Conservation (phyloP, 1,284 basidiomycete genomes). For the Vanrija sp. region DNA sequence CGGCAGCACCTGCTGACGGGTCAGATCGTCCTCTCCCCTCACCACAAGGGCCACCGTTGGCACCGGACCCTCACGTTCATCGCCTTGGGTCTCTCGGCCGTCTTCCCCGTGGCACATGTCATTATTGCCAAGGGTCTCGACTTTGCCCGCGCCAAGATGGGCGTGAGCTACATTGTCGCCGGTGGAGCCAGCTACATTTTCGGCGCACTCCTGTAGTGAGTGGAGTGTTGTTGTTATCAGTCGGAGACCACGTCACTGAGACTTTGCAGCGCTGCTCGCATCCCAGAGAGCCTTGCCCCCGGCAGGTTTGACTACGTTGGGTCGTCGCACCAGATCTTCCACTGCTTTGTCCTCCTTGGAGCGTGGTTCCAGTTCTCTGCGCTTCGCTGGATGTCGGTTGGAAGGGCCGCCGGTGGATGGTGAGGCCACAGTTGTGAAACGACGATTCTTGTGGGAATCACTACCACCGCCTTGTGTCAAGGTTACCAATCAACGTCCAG, state of each 20-base stretch:
- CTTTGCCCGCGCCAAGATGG: slow-evolving; percentile 61
- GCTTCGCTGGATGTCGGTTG: slow-evolving; percentile 40
- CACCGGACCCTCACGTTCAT: slow-evolving; percentile 77
- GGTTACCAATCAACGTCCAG: no score
- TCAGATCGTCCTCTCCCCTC: slow-evolving; percentile 70
- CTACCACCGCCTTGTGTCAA: no score
- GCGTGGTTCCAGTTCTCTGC: slow-evolving; percentile 67
- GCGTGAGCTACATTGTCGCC: slow-evolving; percentile 63
- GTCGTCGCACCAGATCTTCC: slow-evolving; percentile 79
- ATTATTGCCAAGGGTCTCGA: slow-evolving; percentile 58
- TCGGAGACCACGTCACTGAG: slow-evolving; percentile 5
- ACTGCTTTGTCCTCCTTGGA: slow-evolving; percentile 72
- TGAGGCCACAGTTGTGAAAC: not conserved
- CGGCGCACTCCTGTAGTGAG: slow-evolving; percentile 78
- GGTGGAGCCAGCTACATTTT: slow-evolving; percentile 66
- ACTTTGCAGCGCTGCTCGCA: slow-evolving; percentile 64
- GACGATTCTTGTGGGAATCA: no score
- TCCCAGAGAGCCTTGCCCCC: slow-evolving; percentile 73
- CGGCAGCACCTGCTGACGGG: not conserved
- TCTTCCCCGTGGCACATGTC: slow-evolving; percentile 68
- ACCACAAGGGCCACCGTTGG: slow-evolving; percentile 70
- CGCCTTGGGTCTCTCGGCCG: slow-evolving; percentile 67
- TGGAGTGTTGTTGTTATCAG: slow-evolving; percentile 37
- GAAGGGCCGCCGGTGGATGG: slow-evolving; percentile 11
- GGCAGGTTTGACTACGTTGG: slow-evolving; percentile 77